phyloP scores from a whole-genome alignment of 2,329 filamentous ascomycete genomes.

The Clarireedia sp. region DNA sequence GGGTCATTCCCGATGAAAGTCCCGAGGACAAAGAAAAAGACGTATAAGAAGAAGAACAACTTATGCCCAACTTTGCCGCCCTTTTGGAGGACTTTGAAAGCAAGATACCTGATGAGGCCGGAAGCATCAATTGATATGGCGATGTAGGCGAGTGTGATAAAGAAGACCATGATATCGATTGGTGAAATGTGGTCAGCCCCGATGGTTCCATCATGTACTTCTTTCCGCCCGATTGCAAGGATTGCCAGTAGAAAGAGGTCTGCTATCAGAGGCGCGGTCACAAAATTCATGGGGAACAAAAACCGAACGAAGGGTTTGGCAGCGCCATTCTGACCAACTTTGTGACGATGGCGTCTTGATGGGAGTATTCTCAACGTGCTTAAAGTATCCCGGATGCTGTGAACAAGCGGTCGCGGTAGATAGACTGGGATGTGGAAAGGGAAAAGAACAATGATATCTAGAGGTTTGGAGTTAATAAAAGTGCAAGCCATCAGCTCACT shows the following conservation, averaged over 20 bases:
- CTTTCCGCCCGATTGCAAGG: constrained; percentile 54
- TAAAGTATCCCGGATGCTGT: constrained; percentile 38
- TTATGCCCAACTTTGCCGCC: constrained; percentile 59
- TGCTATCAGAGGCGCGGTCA: constrained; percentile 63
- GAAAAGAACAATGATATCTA: constrained; percentile 62
- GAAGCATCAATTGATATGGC: constrained; percentile 72
- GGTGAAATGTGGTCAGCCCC: constrained; percentile 59
- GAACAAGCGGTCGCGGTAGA: constrained; percentile 44
- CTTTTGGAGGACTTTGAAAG: constrained; percentile 61
- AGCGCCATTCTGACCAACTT: constrained; percentile 26
- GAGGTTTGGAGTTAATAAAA: not conserved
- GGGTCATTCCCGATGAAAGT: constrained; percentile 69
- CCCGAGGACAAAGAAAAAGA: constrained; percentile 62
- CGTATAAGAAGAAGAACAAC: constrained; percentile 65
- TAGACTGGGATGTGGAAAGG: constrained; percentile 58
- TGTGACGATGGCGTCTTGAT: constrained; percentile 29
- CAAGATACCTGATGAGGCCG: constrained; percentile 61
- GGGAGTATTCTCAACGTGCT: constrained; percentile 45
- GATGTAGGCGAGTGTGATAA: constrained; percentile 66
- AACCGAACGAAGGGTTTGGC: constrained; percentile 40
- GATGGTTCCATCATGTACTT: constrained; percentile 61
- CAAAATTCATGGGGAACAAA: constrained; percentile 58
- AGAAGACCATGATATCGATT: constrained; percentile 68
- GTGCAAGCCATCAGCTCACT: not conserved
- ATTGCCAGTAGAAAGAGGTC: constrained; percentile 66